These are phyloP conservation scores for Wickerhamomyces hampshirensis DNA, from an alignment of 805 yeast species.

Conservation along the genomic window DNA sequence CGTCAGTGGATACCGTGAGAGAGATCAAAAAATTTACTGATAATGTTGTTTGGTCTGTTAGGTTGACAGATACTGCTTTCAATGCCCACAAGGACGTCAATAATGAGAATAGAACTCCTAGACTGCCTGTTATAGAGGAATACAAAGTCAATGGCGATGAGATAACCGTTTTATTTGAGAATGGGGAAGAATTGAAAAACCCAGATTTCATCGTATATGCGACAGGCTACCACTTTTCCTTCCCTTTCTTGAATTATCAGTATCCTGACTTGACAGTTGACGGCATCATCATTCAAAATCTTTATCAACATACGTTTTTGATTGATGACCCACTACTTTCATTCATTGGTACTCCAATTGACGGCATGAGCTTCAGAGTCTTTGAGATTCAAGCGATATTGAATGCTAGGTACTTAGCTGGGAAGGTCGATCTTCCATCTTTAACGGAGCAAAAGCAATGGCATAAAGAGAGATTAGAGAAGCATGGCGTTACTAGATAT, in stretches of 20 bases:
- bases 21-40: slow-evolving; percentile 3
- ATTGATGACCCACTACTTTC: slow-evolving; percentile 24
- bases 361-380: slow-evolving; percentile 29
- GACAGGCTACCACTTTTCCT: slow-evolving; percentile 60
- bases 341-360: slow-evolving; percentile 28
- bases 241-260: slow-evolving; percentile 41
- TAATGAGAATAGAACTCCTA: not conserved
- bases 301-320: not conserved
- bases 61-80: slow-evolving; percentile 28
- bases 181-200: slow-evolving; percentile 35
- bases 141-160: slow-evolving; percentile 30
- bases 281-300: slow-evolving; percentile 18
- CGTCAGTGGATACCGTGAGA: slow-evolving; percentile 54
- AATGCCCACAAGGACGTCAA: slow-evolving; percentile 8
- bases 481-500: slow-evolving; percentile 22
- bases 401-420: slow-evolving; percentile 28
- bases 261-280: slow-evolving; percentile 17
- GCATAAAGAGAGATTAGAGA: slow-evolving; percentile 22
- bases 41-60: slow-evolving; percentile 28
- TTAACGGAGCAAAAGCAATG: slow-evolving; percentile 26
- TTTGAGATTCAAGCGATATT: slow-evolving; percentile 33
- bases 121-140: slow-evolving; percentile 30
- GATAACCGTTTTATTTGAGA: slow-evolving; percentile 32
- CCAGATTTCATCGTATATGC: slow-evolving; percentile 55
- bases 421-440: slow-evolving; percentile 27